A percentile compares a stretch with the other conserved stretches of the same genome.
These are phyloP conservation scores for Ophiostoma perfectum DNA, from an alignment of 2,329 filamentous ascomycete species.

Conservation along the genomic window DNA sequence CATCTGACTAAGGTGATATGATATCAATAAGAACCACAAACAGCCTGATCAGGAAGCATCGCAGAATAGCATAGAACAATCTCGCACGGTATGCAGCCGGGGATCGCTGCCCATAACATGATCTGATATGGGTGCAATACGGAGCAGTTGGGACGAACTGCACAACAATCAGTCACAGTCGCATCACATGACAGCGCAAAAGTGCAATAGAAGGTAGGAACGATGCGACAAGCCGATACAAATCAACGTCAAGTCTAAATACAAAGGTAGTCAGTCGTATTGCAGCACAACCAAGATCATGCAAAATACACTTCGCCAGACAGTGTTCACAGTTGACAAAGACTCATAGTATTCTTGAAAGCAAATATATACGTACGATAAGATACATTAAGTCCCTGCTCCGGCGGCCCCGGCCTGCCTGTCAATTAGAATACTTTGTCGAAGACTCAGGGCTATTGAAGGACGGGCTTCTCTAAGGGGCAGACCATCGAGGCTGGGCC, in stretches of 20 bases:
- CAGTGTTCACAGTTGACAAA: no score
- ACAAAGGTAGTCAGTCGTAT: no score
- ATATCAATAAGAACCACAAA: not conserved
- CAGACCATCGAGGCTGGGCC: conserved; percentile 17
- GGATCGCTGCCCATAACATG: conserved; percentile 12
- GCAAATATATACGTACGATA: no score
- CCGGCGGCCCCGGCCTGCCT: not conserved
- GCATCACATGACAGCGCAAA: not conserved
- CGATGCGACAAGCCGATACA: not conserved
- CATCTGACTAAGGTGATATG: not conserved
- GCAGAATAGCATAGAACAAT: conserved; percentile 18
- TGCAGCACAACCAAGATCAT: no score
- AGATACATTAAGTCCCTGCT: not conserved
- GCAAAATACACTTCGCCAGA: no score
- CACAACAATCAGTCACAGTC: not conserved
- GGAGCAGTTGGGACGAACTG: not conserved
- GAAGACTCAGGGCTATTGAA: not conserved
- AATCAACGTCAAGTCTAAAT: no score
- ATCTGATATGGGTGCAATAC: conserved; percentile 12
- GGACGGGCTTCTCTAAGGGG: no score
- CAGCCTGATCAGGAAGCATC: conserved; percentile 13
- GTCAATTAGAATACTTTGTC: not conserved
- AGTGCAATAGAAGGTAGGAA: not conserved
- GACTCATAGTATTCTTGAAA: no score
- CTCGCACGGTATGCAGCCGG: conserved; percentile 7